A percentile compares a stretch with the other conserved stretches of the same genome.
Evolutionary conservation across 164 flowering plant genomes (phyloP).

Genomic region (Vitis amurensis): DNA sequence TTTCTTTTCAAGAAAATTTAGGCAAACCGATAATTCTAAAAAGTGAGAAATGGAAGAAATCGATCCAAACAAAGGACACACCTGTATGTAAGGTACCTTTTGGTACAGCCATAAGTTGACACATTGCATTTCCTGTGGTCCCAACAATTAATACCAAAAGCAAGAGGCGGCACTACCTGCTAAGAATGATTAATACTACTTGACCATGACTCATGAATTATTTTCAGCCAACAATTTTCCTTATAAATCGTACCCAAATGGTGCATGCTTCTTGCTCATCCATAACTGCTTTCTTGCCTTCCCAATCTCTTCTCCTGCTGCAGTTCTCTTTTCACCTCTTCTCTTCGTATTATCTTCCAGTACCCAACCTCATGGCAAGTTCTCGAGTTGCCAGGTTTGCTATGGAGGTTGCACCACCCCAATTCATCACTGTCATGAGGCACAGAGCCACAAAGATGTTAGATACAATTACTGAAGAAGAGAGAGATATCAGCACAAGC

Average conservation of each 20-base stretch:
- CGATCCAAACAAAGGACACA: neutral
- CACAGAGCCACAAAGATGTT: constrained; percentile 41
- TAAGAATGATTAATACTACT: constrained; percentile 2
- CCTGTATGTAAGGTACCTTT: neutral
- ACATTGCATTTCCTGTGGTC: neutral
- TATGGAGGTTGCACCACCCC: constrained; percentile 57
- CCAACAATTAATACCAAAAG: constrained; percentile 21
- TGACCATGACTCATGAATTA: constrained; percentile 13
- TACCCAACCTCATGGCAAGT: constrained; percentile 31
- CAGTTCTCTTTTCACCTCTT: neutral
- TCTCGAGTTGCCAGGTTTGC: constrained; percentile 43
- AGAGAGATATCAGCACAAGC: constrained; percentile 17
- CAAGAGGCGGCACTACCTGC: constrained; percentile 26
- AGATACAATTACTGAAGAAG: constrained; percentile 59
- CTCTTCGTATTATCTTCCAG: neutral
- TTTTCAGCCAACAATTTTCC: constrained; percentile 10
- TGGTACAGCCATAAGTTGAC: neutral
- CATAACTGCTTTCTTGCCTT: neutral
- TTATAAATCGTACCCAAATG: constrained; percentile 15
- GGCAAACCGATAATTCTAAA: neutral
- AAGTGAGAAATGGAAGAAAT: neutral
- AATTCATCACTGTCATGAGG: constrained; percentile 43
- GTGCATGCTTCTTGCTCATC: constrained; percentile 1
- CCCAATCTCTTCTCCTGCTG: neutral
- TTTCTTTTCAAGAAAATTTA: neutral